These are phyloP conservation scores for Chalciporus piperatus DNA, from an alignment of 768 basidiomycete species.

Conservation along the genomic window DNA sequence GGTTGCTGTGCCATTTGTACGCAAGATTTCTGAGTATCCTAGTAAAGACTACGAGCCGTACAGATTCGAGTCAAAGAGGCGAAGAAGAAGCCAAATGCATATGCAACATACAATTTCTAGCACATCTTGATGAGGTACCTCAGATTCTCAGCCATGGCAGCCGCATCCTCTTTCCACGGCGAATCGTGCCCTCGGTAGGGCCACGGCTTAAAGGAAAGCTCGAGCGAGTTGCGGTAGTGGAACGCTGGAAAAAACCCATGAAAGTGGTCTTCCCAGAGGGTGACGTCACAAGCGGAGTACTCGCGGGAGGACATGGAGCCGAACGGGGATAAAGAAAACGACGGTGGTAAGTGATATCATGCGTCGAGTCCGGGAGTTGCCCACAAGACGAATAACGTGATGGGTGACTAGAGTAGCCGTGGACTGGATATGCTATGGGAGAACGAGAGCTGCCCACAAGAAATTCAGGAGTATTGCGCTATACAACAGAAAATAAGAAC, in stretches of 20 bases:
- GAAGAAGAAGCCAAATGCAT: slow-evolving; percentile 16
- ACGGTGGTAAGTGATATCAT: slow-evolving; percentile 6
- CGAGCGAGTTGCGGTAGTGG: slow-evolving; percentile 17
- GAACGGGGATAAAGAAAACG: slow-evolving; percentile 17
- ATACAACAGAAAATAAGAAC: not conserved
- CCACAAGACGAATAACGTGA: slow-evolving; percentile 5
- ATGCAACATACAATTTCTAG: slow-evolving; percentile 19
- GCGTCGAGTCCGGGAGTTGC: not conserved
- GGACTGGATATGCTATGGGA: slow-evolving; percentile 28
- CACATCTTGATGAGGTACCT: slow-evolving; percentile 11
- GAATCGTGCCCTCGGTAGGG: slow-evolving; percentile 20
- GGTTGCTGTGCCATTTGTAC: not conserved
- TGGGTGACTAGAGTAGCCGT: slow-evolving; percentile 30
- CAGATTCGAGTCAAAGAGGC: slow-evolving; percentile 9
- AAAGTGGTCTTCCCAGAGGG: slow-evolving; percentile 18
- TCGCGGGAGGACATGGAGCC: slow-evolving; percentile 13
- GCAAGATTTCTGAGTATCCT: not conserved
- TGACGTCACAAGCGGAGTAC: slow-evolving; percentile 15
- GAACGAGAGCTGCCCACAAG: slow-evolving; percentile 32
- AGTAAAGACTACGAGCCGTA: slow-evolving; percentile 4
- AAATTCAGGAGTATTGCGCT: slow-evolving; percentile 30
- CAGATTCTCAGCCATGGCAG: slow-evolving; percentile 32
- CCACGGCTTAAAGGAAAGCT: slow-evolving; percentile 15
- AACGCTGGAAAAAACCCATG: slow-evolving; percentile 28
- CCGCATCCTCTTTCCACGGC: slow-evolving; percentile 29